Conservation (phyloP, 352 stramenopile species). For the Globisporangium polare region DNA sequence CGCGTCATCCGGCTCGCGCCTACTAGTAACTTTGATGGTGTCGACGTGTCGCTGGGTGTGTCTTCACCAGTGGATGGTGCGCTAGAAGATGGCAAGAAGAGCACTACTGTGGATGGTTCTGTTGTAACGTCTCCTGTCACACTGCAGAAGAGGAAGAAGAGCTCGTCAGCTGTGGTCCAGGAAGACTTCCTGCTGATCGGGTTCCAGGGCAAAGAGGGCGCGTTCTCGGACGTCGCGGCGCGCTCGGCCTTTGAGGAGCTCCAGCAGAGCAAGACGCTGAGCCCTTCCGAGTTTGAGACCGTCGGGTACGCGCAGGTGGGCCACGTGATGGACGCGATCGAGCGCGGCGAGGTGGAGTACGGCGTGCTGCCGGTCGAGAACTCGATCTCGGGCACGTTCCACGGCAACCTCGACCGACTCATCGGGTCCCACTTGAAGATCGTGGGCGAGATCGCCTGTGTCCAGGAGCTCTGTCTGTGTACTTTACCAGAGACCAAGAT, state of each 20-base stretch:
- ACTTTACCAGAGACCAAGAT: conserved; percentile 31
- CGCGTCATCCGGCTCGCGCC: not conserved
- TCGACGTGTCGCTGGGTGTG: not conserved
- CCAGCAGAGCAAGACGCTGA: conserved; percentile 33
- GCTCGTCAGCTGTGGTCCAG: conserved; percentile 10
- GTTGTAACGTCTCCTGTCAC: not conserved
- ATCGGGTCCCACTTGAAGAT: conserved; percentile 68
- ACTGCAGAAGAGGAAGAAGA: conserved; percentile 8
- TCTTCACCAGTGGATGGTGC: not conserved
- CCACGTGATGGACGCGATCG: conserved; percentile 53
- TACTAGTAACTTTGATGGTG: not conserved
- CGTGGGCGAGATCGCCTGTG: conserved; percentile 61
- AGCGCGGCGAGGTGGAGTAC: conserved; percentile 55
- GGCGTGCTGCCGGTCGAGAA: conserved; percentile 67
- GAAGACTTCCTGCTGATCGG: conserved; percentile 56
- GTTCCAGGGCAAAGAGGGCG: conserved; percentile 69
- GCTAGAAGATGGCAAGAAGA: not conserved
- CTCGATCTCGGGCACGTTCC: conserved; percentile 71
- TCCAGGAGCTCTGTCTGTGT: conserved; percentile 66
- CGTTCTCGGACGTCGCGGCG: conserved; percentile 67
- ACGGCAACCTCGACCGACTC: conserved; percentile 62
- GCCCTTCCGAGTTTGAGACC: conserved; percentile 51
- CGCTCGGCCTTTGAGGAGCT: conserved; percentile 56
- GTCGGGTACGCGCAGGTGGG: conserved; percentile 51
- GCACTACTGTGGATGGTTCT: not conserved